Percentiles rank a stretch among this genome's conserved stretches.
Conservation (phyloP, 2,329 filamentous ascomycete genomes). For the Fusarium newnesense region DNA sequence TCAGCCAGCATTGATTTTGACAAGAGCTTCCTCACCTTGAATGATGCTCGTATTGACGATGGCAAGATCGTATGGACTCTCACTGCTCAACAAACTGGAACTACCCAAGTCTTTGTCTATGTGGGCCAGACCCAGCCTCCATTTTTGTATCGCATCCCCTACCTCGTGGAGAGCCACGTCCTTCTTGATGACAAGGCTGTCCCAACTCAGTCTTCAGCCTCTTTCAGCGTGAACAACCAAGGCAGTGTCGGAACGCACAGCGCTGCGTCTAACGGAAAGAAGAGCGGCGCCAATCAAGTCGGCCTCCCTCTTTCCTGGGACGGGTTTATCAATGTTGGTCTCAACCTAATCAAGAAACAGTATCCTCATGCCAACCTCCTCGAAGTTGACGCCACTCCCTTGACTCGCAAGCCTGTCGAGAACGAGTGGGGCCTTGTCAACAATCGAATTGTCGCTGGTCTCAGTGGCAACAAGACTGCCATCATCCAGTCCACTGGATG, state of each 20-base stretch:
- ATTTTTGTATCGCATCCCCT: constrained; percentile 51
- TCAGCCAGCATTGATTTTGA: constrained; percentile 13
- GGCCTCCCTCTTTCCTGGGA: constrained; percentile 21
- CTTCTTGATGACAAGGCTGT: neutral
- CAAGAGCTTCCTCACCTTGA: neutral
- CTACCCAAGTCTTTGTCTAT: constrained; percentile 39
- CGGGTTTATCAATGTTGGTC: constrained; percentile 19
- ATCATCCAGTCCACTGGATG: constrained; percentile 24
- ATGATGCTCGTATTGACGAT: constrained; percentile 1
- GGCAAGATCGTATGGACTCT: constrained; percentile 22
- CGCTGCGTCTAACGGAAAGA: neutral
- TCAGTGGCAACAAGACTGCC: constrained; percentile 15
- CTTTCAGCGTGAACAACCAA: constrained; percentile 3
- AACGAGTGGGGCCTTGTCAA: constrained; percentile 26
- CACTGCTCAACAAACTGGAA: neutral
- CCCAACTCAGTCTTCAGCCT: neutral
- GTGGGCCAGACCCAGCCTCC: constrained; percentile 51
- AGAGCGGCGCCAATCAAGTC: neutral
- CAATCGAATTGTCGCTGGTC: constrained; percentile 16
- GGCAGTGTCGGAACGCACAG: neutral
- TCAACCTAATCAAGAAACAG: constrained; percentile 14
- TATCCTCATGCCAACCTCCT: constrained; percentile 13
- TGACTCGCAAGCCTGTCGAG: neutral
- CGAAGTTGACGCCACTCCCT: constrained; percentile 19
- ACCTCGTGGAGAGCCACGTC: neutral